Conservation (phyloP, 768 basidiomycete genomes). For the Pisolithus tinctorius region DNA sequence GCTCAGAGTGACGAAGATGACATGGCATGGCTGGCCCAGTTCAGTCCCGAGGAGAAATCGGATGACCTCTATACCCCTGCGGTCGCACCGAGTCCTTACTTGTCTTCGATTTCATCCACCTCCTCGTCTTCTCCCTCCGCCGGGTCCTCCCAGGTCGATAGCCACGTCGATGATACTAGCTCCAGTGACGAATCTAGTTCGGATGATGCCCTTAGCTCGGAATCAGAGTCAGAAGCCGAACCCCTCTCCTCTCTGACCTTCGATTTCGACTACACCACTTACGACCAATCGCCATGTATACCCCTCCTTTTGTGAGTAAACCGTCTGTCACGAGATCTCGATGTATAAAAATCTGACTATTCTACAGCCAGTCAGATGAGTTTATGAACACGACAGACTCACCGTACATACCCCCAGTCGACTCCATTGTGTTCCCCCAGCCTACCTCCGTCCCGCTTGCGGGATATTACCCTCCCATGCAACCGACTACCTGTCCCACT, state of each 20-base stretch:
- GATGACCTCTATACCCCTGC: conserved; percentile 19
- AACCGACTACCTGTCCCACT: neutral
- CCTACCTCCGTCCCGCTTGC: neutral
- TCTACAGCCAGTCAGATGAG: conserved; percentile 13
- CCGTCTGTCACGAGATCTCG: neutral
- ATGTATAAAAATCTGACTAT: conserved; percentile 8
- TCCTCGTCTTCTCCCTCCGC: conserved; percentile 18
- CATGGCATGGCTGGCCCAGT: conserved; percentile 30
- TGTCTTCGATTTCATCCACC: conserved; percentile 24
- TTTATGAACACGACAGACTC: neutral
- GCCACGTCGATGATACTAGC: conserved; percentile 4
- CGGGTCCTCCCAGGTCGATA: conserved; percentile 7
- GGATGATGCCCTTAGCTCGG: conserved; percentile 18
- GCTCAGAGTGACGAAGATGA: conserved; percentile 31
- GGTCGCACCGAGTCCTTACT: conserved; percentile 9
- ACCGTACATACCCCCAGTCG: conserved; percentile 9
- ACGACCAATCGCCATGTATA: conserved; percentile 3
- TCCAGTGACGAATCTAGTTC: conserved; percentile 12
- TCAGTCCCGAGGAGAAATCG: conserved; percentile 26
- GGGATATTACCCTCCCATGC: neutral
- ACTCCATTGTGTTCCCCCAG: conserved; percentile 3
- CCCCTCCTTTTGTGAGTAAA: conserved; percentile 23
- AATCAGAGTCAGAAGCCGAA: conserved; percentile 27
- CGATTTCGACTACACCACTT: conserved; percentile 6
- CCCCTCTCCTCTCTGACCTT: conserved; percentile 13